A percentile compares a stretch with the other conserved stretches of the same genome.
Conservation (phyloP, 1,284 basidiomycete species). For the Cutaneotrichosporon dermatis region DNA sequence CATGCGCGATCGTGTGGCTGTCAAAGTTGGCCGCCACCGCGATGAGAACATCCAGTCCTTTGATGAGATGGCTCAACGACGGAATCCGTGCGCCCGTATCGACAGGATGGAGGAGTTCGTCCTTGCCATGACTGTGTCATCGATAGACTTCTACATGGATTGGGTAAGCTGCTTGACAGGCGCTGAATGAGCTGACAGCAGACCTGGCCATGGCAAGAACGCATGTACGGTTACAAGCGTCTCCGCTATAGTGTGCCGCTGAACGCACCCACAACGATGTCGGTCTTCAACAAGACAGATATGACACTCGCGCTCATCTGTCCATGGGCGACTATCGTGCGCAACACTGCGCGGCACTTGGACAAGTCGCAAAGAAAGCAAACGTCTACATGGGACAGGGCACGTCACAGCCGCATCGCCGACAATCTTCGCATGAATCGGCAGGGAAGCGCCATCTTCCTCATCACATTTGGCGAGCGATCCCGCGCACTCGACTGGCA, state of each 20-base stretch:
- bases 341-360: constrained; percentile 10
- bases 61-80: constrained; percentile 37
- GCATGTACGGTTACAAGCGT: constrained; percentile 32
- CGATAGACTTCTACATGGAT: constrained; percentile 45
- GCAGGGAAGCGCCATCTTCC: constrained; percentile 27
- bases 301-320: constrained; percentile 33
- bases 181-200: constrained; percentile 4
- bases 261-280: constrained; percentile 28
- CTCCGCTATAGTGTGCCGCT: constrained; percentile 43
- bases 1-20: constrained; percentile 45
- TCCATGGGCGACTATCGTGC: constrained; percentile 9
- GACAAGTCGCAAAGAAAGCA: neutral
- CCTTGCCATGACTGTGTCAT: constrained; percentile 38
- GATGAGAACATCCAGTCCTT: constrained; percentile 29
- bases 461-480: constrained; percentile 39
- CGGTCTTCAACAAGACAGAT: constrained; percentile 44
- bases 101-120: constrained; percentile 44
- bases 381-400: constrained; percentile 4
- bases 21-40: constrained; percentile 41
- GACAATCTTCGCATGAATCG: constrained; percentile 12
- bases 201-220: constrained; percentile 31
- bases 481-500: constrained; percentile 47
- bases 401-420: constrained; percentile 5
- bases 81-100: constrained; percentile 36
- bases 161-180: constrained; percentile 23